Evolutionary conservation across 192 early-diverging fungal genomes (phyloP).

Genomic region (Paraglomus brasilianum): DNA sequence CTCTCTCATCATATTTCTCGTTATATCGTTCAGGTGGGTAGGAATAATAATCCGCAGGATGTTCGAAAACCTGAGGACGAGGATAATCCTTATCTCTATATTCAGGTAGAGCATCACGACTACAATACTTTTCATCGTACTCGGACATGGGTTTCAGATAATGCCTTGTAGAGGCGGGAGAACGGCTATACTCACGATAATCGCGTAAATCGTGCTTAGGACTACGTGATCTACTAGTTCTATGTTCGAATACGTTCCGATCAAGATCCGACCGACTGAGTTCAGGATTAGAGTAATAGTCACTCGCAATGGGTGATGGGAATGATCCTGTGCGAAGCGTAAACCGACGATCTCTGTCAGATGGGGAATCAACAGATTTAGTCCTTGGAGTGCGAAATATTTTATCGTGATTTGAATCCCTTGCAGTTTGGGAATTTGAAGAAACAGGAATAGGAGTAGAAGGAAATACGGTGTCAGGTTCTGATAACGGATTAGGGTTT

Average conservation of each 20-base stretch:
- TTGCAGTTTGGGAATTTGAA: too few species aligned
- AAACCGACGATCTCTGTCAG: too few species aligned
- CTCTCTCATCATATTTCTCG: constrained; percentile 9
- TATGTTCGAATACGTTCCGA: neutral
- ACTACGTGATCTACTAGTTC: constrained; percentile 7
- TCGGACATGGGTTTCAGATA: too few species aligned
- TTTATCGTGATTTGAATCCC: too few species aligned
- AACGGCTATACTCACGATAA: neutral
- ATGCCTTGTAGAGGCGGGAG: neutral
- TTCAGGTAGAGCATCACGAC: neutral
- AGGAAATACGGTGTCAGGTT: too few species aligned
- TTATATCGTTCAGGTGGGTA: neutral
- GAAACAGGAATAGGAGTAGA: too few species aligned
- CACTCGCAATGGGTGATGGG: too few species aligned
- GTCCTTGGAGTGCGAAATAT: too few species aligned
- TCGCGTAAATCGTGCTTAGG: neutral
- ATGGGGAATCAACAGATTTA: too few species aligned
- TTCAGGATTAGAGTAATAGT: neutral
- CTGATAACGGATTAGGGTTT: neutral
- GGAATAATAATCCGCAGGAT: neutral
- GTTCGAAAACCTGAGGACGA: neutral
- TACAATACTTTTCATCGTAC: neutral
- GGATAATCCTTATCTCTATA: constrained; percentile 12
- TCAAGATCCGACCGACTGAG: neutral
- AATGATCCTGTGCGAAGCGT: too few species aligned